phyloP scores from a whole-genome alignment of 805 yeast species.

The Starmerella floricola region DNA sequence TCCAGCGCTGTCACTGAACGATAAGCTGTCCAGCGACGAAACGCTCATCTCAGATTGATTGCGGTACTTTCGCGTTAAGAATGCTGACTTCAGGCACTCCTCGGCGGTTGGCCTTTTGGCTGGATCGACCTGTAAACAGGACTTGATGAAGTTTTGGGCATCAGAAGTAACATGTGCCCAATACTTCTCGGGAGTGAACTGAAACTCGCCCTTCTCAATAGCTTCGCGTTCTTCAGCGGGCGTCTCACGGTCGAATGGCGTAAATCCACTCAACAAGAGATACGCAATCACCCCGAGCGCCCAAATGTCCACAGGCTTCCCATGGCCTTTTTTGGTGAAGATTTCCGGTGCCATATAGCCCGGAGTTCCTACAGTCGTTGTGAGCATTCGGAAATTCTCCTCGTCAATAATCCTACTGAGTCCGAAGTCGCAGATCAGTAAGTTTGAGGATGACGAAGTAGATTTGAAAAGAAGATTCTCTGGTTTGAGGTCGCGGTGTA shows the following conservation, averaged over 20 bases:
- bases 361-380: constrained; percentile 53
- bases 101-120: constrained; percentile 37
- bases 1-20: background rate
- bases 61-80: constrained; percentile 25
- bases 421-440: constrained; percentile 53
- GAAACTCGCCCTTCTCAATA: constrained; percentile 44
- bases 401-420: constrained; percentile 41
- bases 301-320: constrained; percentile 57
- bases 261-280: constrained; percentile 59
- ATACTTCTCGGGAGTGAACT: constrained; percentile 49
- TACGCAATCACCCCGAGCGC: constrained; percentile 62
- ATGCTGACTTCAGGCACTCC: constrained; percentile 38
- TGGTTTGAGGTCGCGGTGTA: constrained; percentile 63
- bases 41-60: constrained; percentile 29
- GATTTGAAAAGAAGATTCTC: constrained; percentile 50
- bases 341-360: constrained; percentile 71
- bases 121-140: constrained; percentile 42
- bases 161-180: constrained; percentile 40
- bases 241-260: constrained; percentile 66
- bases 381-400: constrained; percentile 30
- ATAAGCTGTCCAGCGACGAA: constrained; percentile 20
- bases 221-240: constrained; percentile 57
- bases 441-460: constrained; percentile 31
- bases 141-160: constrained; percentile 48
- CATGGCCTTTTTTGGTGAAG: constrained; percentile 41